Conservation (phyloP, 805 yeast species). For the Yamadazyma kitorensis region DNA sequence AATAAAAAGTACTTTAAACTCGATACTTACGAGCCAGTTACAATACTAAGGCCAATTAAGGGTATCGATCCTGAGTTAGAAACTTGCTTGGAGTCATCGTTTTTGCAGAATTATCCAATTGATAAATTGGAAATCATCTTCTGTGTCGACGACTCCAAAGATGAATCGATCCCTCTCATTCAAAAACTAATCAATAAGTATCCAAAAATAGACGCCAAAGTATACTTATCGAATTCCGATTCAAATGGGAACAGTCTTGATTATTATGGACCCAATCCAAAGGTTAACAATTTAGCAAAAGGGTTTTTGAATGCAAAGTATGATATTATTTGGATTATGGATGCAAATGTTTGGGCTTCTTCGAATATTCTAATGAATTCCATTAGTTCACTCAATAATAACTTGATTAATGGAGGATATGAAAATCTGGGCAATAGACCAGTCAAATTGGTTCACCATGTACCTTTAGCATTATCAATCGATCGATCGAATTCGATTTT, state of each 20-base stretch:
- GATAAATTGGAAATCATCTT: constrained; percentile 65
- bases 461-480: constrained; percentile 61
- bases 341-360: constrained; percentile 78
- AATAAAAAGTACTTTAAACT: constrained; percentile 10
- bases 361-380: constrained; percentile 66
- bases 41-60: constrained; percentile 78
- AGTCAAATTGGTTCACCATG: constrained; percentile 77
- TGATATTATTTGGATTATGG: constrained; percentile 83
- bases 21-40: constrained; percentile 43
- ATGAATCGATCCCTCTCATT: constrained; percentile 64
- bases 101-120: constrained; percentile 64
- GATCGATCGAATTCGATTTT: constrained; percentile 11
- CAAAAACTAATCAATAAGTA: constrained; percentile 47
- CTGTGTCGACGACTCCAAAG: constrained; percentile 64
- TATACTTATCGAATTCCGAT: constrained; percentile 49
- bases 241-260: constrained; percentile 17
- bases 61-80: constrained; percentile 79
- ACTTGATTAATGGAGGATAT: constrained; percentile 50
- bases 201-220: constrained; percentile 55
- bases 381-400: constrained; percentile 46
- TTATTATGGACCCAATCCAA: constrained; percentile 82
- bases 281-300: constrained; percentile 81
- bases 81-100: constrained; percentile 63
- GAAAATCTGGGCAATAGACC: constrained; percentile 25
- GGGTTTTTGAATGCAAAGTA: constrained; percentile 67